Percentiles rank a stretch among this genome's conserved stretches.
phyloP scores from a whole-genome alignment of 1,284 basidiomycete species.

The Bondarzewia mesenterica region DNA sequence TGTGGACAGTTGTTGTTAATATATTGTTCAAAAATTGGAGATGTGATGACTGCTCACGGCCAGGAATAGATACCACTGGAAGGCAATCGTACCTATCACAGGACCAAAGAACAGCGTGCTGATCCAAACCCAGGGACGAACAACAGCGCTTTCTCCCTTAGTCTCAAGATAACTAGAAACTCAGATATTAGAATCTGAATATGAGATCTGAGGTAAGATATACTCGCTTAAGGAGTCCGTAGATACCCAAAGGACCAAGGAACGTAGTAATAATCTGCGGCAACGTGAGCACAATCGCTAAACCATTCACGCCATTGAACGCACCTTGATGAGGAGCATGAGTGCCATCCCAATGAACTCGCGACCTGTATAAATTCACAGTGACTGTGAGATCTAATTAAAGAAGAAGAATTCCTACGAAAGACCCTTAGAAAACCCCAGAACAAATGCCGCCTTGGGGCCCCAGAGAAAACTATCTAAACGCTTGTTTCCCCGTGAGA shows the following conservation, averaged over 20 bases:
- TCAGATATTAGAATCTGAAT: constrained; percentile 2
- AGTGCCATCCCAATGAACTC: constrained; percentile 18
- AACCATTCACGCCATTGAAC: constrained; percentile 12
- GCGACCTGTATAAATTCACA: constrained; percentile 9
- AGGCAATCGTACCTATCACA: constrained; percentile 27
- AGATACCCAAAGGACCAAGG: constrained; percentile 36
- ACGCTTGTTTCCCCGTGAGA: constrained; percentile 11
- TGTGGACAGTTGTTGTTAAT: constrained; percentile 4
- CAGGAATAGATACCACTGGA: constrained; percentile 44
- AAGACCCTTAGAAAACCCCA: constrained; percentile 20
- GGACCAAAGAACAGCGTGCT: constrained; percentile 53
- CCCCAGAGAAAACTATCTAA: constrained; percentile 22
- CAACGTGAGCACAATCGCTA: not conserved
- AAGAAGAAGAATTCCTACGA: constrained; percentile 14
- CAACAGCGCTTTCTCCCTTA: constrained; percentile 25
- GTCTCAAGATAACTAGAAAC: constrained; percentile 33
- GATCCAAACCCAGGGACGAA: constrained; percentile 58
- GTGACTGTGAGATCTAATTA: not conserved
- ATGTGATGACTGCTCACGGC: constrained; percentile 23
- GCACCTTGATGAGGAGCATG: constrained; percentile 9
- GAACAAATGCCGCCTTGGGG: constrained; percentile 18
- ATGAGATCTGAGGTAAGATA: not conserved
- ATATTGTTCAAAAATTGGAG: not conserved
- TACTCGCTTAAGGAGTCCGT: constrained; percentile 27
- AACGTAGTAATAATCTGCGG: constrained; percentile 18